phyloP scores from a whole-genome alignment of 192 early-diverging fungal species.

The Chytriomyces confervae region DNA sequence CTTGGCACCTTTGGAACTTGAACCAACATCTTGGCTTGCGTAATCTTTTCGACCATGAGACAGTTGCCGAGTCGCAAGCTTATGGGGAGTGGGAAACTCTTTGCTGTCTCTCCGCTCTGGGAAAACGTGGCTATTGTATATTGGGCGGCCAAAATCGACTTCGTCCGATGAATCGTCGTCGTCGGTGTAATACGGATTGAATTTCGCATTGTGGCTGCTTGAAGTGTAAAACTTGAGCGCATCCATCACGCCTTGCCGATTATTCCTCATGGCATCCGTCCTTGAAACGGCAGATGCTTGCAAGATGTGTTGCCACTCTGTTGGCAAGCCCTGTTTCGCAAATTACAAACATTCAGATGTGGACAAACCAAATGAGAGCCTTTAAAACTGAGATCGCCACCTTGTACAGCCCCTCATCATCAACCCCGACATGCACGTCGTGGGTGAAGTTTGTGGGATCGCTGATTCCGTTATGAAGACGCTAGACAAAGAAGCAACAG shows the following conservation, averaged over 20 bases:
- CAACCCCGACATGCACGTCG: constrained; percentile 72
- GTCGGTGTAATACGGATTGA: background rate
- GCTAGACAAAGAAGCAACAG: constrained; percentile 50
- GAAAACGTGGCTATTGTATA: background rate
- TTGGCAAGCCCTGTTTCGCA: constrained; percentile 78
- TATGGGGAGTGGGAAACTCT: background rate
- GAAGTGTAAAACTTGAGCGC: constrained; percentile 49
- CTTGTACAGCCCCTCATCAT: constrained; percentile 52
- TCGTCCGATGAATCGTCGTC: constrained; percentile 20
- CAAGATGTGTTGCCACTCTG: constrained; percentile 88
- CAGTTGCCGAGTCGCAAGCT: background rate
- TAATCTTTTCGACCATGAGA: background rate
- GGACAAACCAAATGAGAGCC: background rate
- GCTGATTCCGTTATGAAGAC: constrained; percentile 71
- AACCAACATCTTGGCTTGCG: background rate
- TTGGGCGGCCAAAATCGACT: background rate
- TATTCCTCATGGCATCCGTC: constrained; percentile 81
- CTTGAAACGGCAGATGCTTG: constrained; percentile 91
- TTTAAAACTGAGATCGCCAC: constrained; percentile 2
- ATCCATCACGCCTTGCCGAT: constrained; percentile 75
- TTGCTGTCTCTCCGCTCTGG: background rate
- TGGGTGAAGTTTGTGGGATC: constrained; percentile 85
- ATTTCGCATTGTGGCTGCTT: background rate
- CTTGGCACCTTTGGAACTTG: no score
- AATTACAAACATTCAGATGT: background rate